Conservation (phyloP, 352 stramenopile genomes). For the Globisporangium spinosum region DNA sequence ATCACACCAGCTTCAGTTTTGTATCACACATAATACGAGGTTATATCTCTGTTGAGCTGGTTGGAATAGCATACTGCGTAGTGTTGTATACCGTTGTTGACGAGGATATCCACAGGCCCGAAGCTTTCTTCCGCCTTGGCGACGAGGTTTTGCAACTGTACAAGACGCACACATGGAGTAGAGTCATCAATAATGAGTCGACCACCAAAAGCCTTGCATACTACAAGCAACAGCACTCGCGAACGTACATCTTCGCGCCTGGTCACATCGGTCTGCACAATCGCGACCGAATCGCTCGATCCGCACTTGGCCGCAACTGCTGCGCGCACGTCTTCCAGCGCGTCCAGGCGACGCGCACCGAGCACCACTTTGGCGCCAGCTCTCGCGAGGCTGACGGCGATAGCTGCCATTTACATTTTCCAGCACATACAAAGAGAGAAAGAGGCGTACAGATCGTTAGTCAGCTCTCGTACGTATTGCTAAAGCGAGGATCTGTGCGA, state of each 20-base stretch:
- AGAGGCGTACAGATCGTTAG: background rate
- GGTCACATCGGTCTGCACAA: conserved; percentile 64
- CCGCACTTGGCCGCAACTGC: conserved; percentile 30
- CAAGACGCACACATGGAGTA: background rate
- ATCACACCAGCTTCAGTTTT: conserved; percentile 80
- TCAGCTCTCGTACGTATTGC: background rate
- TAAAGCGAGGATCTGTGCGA: background rate
- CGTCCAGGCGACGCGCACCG: conserved; percentile 63
- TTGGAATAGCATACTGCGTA: background rate
- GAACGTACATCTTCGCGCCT: conserved; percentile 47
- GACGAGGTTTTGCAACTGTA: conserved; percentile 56
- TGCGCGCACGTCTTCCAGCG: conserved; percentile 43
- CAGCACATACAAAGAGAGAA: background rate
- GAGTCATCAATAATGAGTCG: background rate
- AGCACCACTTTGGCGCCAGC: conserved; percentile 83
- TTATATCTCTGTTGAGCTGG: background rate
- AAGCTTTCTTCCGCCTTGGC: conserved; percentile 53
- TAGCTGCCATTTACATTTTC: conserved; percentile 27
- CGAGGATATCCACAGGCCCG: conserved; percentile 81
- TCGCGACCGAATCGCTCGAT: conserved; percentile 29
- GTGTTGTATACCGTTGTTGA: conserved; percentile 75
- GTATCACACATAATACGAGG: background rate
- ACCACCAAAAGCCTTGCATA: background rate
- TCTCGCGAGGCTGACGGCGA: conserved; percentile 62
- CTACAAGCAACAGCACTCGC: background rate